Conservation (phyloP, 148 eudicot genomes). For the Cornus controversa region DNA sequence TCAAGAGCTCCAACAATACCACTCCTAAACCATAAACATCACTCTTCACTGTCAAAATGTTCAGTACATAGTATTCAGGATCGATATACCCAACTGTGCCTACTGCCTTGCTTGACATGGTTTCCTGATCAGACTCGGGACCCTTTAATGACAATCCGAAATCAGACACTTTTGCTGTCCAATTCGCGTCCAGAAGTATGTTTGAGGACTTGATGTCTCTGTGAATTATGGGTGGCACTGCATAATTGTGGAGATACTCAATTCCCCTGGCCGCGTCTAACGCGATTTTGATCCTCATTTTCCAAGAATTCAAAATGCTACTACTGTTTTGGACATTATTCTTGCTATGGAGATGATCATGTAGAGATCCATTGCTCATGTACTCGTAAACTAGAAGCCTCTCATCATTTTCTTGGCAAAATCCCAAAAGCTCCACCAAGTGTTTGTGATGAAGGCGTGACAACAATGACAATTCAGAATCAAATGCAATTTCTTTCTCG, state of each 20-base stretch:
- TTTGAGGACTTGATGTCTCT: constrained; percentile 65
- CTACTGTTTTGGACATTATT: constrained; percentile 22
- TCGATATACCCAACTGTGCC: constrained; percentile 70
- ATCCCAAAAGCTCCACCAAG: constrained; percentile 59
- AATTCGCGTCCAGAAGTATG: constrained; percentile 52
- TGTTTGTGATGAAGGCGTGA: constrained; percentile 67
- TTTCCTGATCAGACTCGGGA: constrained; percentile 30
- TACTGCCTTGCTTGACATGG: constrained; percentile 34
- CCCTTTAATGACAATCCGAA: constrained; percentile 51
- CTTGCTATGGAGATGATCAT: constrained; percentile 43
- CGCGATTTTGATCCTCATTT: constrained; percentile 54
- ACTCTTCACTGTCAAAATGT: constrained; percentile 54
- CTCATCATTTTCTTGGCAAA: constrained; percentile 49
- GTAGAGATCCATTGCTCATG: constrained; percentile 54
- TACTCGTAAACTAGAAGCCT: constrained; percentile 58
- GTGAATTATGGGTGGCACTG: constrained; percentile 67
- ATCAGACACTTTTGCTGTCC: constrained; percentile 63
- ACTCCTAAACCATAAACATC: constrained; percentile 70
- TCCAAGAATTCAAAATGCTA: constrained; percentile 46
- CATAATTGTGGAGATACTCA: constrained; percentile 66
- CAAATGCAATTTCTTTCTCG: constrained; percentile 40
- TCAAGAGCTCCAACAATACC: constrained; percentile 55
- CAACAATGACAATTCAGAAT: constrained; percentile 28
- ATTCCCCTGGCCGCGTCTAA: constrained; percentile 65
- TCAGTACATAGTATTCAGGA: constrained; percentile 54